A percentile compares a stretch with the other conserved stretches of the same genome.
phyloP scores from a whole-genome alignment of 148 eudicot species.

The Euryodendron excelsum region DNA sequence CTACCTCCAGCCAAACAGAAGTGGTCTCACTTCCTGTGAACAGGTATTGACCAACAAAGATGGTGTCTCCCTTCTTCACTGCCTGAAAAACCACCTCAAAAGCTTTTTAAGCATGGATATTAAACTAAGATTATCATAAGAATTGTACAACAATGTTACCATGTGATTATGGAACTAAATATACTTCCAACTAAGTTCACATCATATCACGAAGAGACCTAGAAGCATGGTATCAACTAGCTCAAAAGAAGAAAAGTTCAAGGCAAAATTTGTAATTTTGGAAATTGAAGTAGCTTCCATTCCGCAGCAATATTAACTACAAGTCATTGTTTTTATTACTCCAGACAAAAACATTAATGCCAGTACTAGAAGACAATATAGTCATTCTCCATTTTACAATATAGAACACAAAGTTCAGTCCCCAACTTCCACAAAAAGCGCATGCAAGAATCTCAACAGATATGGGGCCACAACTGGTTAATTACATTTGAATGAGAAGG shows the following conservation, averaged over 20 bases:
- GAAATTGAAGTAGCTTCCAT: too few species aligned
- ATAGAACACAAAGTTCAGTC: too few species aligned
- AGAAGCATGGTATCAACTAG: neutral
- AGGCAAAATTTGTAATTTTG: too few species aligned
- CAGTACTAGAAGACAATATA: too few species aligned
- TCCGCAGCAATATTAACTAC: too few species aligned
- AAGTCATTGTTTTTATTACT: too few species aligned
- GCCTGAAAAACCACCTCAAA: conserved; percentile 50
- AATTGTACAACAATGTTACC: neutral
- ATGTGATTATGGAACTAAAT: neutral
- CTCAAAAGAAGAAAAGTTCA: too few species aligned
- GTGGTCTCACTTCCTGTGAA: conserved; percentile 99
- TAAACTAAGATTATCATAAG: neutral
- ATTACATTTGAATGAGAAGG: neutral
- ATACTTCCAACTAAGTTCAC: neutral
- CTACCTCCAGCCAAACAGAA: conserved; percentile 98
- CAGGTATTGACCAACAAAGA: conserved; percentile 91
- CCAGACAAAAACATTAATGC: too few species aligned
- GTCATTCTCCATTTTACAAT: too few species aligned
- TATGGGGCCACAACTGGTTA: neutral
- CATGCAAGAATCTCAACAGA: neutral
- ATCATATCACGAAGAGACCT: neutral
- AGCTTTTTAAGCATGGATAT: conserved; percentile 12
- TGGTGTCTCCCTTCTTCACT: conserved; percentile 92
- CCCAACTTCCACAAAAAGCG: too few species aligned